phyloP scores from a whole-genome alignment of 108 stramenopile genomes.

The Cafeteria roenbergensis region DNA sequence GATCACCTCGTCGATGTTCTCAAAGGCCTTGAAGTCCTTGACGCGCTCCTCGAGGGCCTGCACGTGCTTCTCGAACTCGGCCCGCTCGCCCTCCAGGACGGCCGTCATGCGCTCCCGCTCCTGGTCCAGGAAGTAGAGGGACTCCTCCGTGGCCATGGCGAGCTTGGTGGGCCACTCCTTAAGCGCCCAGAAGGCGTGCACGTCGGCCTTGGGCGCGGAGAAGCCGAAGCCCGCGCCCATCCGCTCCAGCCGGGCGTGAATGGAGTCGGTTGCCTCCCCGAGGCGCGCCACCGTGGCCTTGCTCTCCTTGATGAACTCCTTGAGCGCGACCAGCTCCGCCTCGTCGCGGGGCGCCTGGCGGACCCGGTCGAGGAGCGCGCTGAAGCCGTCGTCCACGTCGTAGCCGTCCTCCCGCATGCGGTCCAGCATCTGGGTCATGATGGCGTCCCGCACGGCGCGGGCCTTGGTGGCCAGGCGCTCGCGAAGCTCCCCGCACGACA shows the following conservation, averaged over 20 bases:
- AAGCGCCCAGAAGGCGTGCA: slow-evolving; percentile 33
- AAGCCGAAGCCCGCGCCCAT: slow-evolving; percentile 28
- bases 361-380: slow-evolving; percentile 29
- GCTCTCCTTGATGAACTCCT: slow-evolving; percentile 40
- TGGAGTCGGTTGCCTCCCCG: slow-evolving; percentile 9
- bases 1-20: slow-evolving; percentile 27
- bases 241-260: slow-evolving; percentile 21
- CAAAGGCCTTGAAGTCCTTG: slow-evolving; percentile 18
- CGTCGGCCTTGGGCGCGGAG: slow-evolving; percentile 28
- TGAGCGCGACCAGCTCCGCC: slow-evolving; percentile 37
- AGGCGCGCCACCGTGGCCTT: slow-evolving; percentile 29
- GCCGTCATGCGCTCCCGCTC: slow-evolving; percentile 54
- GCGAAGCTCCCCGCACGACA: neutral
- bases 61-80: slow-evolving; percentile 37
- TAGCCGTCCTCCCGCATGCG: neutral
- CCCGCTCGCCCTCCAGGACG: slow-evolving; percentile 38
- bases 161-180: slow-evolving; percentile 41
- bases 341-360: slow-evolving; percentile 42
- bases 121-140: slow-evolving; percentile 35
- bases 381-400: neutral
- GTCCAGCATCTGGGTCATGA: neutral
- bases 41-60: neutral
- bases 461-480: neutral
- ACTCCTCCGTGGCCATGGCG: slow-evolving; percentile 26
- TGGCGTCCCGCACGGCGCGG: neutral